These are phyloP conservation scores for Coccinonectria pachysandricola DNA, from an alignment of 2,329 filamentous ascomycete species.

Conservation along the genomic window DNA sequence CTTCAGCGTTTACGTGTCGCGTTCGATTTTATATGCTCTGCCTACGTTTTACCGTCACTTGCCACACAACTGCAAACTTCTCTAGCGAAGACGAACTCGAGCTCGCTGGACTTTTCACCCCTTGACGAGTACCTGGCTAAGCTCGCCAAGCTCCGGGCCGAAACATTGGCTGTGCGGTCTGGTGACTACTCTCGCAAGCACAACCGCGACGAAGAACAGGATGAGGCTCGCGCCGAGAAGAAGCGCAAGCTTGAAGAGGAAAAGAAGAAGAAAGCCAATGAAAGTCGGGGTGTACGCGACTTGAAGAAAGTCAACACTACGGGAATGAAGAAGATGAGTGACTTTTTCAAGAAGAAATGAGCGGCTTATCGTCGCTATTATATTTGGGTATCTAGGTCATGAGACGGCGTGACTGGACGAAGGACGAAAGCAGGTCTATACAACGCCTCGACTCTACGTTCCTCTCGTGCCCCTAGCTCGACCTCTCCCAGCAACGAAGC, in stretches of 20 bases:
- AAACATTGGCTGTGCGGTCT: constrained; percentile 60
- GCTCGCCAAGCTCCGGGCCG: constrained; percentile 56
- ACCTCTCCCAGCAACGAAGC: constrained; percentile 17
- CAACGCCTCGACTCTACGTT: constrained; percentile 3
- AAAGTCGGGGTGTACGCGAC: constrained; percentile 67
- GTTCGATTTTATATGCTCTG: constrained; percentile 52
- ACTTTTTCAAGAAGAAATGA: constrained; percentile 73
- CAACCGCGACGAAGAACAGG: constrained; percentile 54
- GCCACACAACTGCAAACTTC: constrained; percentile 30
- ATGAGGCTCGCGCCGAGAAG: constrained; percentile 61
- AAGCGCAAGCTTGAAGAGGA: constrained; percentile 81
- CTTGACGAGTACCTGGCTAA: constrained; percentile 60
- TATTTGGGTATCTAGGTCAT: constrained; percentile 22
- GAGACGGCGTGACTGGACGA: constrained; percentile 8
- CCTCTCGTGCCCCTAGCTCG: constrained; percentile 25
- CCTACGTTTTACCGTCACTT: constrained; percentile 45
- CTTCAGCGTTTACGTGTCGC: constrained; percentile 57
- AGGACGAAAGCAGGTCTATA: too few species aligned
- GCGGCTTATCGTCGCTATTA: too few species aligned
- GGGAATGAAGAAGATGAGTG: constrained; percentile 96
- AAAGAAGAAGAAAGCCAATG: constrained; percentile 65
- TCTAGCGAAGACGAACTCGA: constrained; percentile 26
- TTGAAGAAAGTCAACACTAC: constrained; percentile 82
- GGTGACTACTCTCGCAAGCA: constrained; percentile 65
- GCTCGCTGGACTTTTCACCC: constrained; percentile 52